Conservation (phyloP, 75 land plant species). For the Sequoiadendron giganteum region DNA sequence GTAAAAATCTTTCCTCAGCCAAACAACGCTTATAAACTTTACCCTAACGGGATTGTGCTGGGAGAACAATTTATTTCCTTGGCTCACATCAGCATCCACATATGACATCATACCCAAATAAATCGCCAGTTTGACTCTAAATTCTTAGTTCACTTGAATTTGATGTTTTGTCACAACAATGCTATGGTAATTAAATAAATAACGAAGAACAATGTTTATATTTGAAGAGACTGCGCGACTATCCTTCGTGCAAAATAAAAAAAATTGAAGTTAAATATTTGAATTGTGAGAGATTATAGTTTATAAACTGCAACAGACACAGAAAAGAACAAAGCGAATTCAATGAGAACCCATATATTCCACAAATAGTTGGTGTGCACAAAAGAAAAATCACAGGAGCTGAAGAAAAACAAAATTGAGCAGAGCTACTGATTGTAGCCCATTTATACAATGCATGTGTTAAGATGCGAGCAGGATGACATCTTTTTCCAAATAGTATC, state of each 20-base stretch:
- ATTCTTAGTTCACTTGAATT: neutral
- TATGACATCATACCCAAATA: too few relatives aligned
- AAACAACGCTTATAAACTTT: too few relatives aligned
- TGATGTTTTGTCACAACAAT: neutral
- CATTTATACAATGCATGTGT: slow-evolving; percentile 1
- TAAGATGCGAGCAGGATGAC: neutral
- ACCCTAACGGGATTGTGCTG: too few relatives aligned
- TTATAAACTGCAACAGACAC: neutral
- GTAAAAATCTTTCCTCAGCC: too few relatives aligned
- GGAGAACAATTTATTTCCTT: too few relatives aligned
- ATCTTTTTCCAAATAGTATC: neutral
- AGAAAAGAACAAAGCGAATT: neutral
- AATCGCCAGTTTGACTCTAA: neutral
- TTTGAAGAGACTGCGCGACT: neutral
- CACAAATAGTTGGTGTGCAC: neutral
- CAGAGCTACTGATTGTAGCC: slow-evolving; percentile 11
- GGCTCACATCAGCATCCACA: too few relatives aligned
- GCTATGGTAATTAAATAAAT: neutral
- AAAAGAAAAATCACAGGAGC: neutral
- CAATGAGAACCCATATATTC: neutral
- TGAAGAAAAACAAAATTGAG: slow-evolving; percentile 6
- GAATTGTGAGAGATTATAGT: neutral
- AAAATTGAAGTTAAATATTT: neutral
- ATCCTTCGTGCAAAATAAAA: neutral
- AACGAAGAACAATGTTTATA: neutral